phyloP scores from a whole-genome alignment of 2,329 filamentous ascomycete genomes.

The Aspergillus sojae region DNA sequence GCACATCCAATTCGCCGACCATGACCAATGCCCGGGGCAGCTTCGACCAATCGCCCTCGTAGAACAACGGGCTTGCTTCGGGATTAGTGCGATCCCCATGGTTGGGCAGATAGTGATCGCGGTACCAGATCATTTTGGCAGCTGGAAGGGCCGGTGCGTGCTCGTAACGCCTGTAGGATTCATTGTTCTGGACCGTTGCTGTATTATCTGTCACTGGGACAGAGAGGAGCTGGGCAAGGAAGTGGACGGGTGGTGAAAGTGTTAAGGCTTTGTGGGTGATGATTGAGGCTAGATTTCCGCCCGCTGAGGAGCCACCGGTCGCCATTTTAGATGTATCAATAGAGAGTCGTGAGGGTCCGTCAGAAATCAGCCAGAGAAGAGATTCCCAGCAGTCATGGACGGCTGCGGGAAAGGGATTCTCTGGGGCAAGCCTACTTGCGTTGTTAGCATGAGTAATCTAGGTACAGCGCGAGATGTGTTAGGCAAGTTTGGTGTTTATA shows the following conservation, averaged over 20 bases:
- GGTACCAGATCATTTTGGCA: slow-evolving; percentile 63
- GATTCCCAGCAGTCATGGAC: slow-evolving; percentile 61
- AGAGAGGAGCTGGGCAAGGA: slow-evolving; percentile 56
- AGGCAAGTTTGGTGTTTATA: background rate
- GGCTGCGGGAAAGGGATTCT: slow-evolving; percentile 59
- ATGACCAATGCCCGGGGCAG: slow-evolving; percentile 57
- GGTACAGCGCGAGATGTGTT: background rate
- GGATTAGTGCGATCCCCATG: slow-evolving; percentile 50
- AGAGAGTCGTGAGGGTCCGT: slow-evolving; percentile 38
- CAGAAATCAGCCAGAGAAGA: slow-evolving; percentile 51
- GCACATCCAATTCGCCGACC: slow-evolving; percentile 60
- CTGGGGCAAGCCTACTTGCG: slow-evolving; percentile 54
- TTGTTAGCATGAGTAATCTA: background rate
- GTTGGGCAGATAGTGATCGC: slow-evolving; percentile 59
- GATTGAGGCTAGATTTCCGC: slow-evolving; percentile 56
- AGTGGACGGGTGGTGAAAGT: slow-evolving; percentile 41
- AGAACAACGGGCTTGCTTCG: slow-evolving; percentile 59
- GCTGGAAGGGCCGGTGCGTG: slow-evolving; percentile 57
- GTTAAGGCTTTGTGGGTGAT: slow-evolving; percentile 55
- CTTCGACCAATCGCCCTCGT: slow-evolving; percentile 52
- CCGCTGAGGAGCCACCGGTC: slow-evolving; percentile 56
- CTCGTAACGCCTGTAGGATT: slow-evolving; percentile 55
- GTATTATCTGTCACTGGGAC: slow-evolving; percentile 64
- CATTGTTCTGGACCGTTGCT: slow-evolving; percentile 47
- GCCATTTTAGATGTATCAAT: slow-evolving; percentile 51